Conservation (phyloP, 2,329 filamentous ascomycete genomes). For the Stachybotrys chartarum region DNA sequence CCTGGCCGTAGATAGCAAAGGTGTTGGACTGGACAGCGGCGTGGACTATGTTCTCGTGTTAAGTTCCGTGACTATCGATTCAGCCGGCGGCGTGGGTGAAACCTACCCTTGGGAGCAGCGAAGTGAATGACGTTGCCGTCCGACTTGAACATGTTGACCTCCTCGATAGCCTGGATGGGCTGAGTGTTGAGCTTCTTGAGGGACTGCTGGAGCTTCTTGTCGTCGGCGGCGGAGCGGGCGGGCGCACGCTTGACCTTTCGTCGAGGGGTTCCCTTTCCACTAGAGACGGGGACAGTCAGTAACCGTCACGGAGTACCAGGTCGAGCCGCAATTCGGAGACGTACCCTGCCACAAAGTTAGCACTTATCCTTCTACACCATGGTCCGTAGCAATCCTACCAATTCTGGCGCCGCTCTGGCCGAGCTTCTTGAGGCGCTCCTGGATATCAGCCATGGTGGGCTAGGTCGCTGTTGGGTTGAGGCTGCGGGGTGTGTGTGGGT, state of each 20-base stretch:
- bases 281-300: slow-evolving; percentile 12
- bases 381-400: slow-evolving; percentile 47
- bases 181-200: slow-evolving; percentile 99
- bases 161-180: slow-evolving; percentile 98
- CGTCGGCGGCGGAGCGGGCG: slow-evolving; percentile 85
- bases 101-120: slow-evolving; percentile 89
- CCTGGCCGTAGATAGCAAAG: slow-evolving; percentile 98
- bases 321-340: slow-evolving; percentile 8
- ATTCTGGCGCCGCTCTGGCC: slow-evolving; percentile 45
- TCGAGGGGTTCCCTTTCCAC: slow-evolving; percentile 97
- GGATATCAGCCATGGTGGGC: slow-evolving; percentile 46
- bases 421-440: slow-evolving; percentile 55
- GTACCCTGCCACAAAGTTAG: slow-evolving; percentile 23
- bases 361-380: not conserved
- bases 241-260: slow-evolving; percentile 98
- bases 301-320: not conserved
- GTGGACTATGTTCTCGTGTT: slow-evolving; percentile 59
- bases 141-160: slow-evolving; percentile 99
- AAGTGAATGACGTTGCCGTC: slow-evolving; percentile 99
- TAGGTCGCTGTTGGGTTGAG: slow-evolving; percentile 17
- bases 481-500: slow-evolving; percentile 20
- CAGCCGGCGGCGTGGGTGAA: slow-evolving; percentile 4
- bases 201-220: slow-evolving; percentile 97
- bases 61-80: slow-evolving; percentile 3
- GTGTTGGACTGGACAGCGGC: slow-evolving; percentile 97